Evolutionary conservation across 163 green algal species (phyloP), one percentile per base, ranked within the genome.

Genomic region (Coccomyxa subellipsoidea): DNA sequence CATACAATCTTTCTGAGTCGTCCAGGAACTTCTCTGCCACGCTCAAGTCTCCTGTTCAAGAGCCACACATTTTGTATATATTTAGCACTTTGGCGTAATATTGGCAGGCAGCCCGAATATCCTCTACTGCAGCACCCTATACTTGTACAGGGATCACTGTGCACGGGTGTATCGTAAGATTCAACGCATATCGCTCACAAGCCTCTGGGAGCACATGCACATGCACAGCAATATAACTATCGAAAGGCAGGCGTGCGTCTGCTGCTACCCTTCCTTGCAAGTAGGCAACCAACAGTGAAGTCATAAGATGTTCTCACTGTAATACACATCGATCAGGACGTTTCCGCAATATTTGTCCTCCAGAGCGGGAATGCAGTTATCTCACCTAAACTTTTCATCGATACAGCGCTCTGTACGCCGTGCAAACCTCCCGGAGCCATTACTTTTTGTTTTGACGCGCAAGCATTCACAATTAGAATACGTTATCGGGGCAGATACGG

Each of bases 1-100:
- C 82, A 76, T 83, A 83, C 75, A 79, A 82, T 53, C 59, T 78
- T 54, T 85, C 75, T 59, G 75, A 59, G 27, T 71, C 9, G 76
- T 71, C 76, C 12, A 71, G 25, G 59, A 73, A 76, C 47, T 76
- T 54, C 23, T 79, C 75, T 79, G 75, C 38, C 34, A 79, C 29
- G 32, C 25, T 32, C 36, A 79, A 4, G 29, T 79, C 75, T n/a
- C 75, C 37, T 79, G 75, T n/a, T 36, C 59, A 83, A 32, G 9
- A 10, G 4, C 21, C 47, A 59, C 21, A 18, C 21, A 59, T 1
- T 59, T 59, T 59, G 47, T 59, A 27, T 59, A 59, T 59, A 59
- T 59, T 59, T 59, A 59, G 47, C 47, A 59, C 23, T 12, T 59
- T 7, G 4, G 47, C 47, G n/a, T n/a, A n/a, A n/a, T n/a, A n/a